Evolutionary conservation across 352 stramenopile species (phyloP).

Genomic region (Phytophthora crassamura): DNA sequence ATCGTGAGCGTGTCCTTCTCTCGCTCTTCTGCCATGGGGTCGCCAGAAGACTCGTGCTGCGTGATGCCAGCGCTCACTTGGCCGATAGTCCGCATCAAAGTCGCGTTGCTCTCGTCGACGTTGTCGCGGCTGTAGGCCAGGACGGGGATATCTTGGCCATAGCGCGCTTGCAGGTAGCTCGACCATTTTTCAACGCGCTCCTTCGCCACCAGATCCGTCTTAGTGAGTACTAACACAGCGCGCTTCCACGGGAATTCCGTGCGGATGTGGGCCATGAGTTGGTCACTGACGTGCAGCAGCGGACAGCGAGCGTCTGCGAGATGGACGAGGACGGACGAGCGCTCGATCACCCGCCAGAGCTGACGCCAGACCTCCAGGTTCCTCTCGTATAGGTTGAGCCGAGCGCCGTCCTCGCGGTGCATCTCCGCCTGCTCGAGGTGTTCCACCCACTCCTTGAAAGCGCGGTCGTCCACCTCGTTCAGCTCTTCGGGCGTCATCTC

Average conservation of each 20-base stretch:
- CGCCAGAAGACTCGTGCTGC: slow-evolving; percentile 27
- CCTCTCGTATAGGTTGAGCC: slow-evolving; percentile 79
- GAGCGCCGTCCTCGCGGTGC: slow-evolving; percentile 20
- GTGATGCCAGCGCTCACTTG: slow-evolving; percentile 29
- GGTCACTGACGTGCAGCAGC: slow-evolving; percentile 75
- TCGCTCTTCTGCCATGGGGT: slow-evolving; percentile 81
- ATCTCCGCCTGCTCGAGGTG: slow-evolving; percentile 38
- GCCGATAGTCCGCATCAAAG: slow-evolving; percentile 53
- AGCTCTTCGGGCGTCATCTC: slow-evolving; percentile 76
- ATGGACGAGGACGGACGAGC: slow-evolving; percentile 78
- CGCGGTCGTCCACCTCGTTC: slow-evolving; percentile 52
- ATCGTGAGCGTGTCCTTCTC: slow-evolving; percentile 94
- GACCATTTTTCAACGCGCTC: slow-evolving; percentile 93
- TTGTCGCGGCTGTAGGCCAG: slow-evolving; percentile 74
- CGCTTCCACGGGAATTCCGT: slow-evolving; percentile 78
- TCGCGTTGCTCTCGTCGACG: slow-evolving; percentile 55
- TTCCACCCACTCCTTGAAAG: slow-evolving; percentile 66
- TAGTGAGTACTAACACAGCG: slow-evolving; percentile 99
- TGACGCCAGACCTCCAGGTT: slow-evolving; percentile 88
- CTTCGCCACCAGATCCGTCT: slow-evolving; percentile 96
- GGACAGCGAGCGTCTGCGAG: slow-evolving; percentile 77
- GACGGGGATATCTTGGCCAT: slow-evolving; percentile 89
- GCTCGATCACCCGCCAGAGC: slow-evolving; percentile 84
- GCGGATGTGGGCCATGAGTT: slow-evolving; percentile 59
- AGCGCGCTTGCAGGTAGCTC: slow-evolving; percentile 83